These are phyloP conservation scores for Claviceps pazoutovae DNA, from an alignment of 2,329 filamentous ascomycete genomes.

Conservation along the genomic window DNA sequence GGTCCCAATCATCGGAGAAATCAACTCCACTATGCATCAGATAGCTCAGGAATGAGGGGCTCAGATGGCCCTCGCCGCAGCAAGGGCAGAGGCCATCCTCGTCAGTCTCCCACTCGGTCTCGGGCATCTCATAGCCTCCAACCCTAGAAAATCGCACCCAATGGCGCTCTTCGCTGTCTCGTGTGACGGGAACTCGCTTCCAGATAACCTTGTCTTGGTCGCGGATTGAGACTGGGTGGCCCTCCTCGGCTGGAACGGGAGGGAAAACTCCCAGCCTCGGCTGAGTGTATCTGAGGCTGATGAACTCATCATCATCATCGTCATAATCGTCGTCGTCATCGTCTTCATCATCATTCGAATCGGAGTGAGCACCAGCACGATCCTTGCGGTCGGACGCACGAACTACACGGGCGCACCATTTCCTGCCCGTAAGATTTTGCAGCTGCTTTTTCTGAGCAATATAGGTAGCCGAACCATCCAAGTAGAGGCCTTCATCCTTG, in stretches of 20 bases:
- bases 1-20: conserved; percentile 3
- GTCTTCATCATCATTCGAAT: too few species aligned
- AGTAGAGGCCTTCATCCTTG: conserved; percentile 37
- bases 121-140: conserved; percentile 23
- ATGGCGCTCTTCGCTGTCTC: conserved; percentile 25
- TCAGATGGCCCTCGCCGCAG: conserved; percentile 25
- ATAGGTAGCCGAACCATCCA: conserved; percentile 31
- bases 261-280: conserved; percentile 21
- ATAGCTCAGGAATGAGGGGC: conserved; percentile 20
- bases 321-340: conserved; percentile 15
- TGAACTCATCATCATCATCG: conserved; percentile 8
- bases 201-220: conserved; percentile 33
- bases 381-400: conserved; percentile 26
- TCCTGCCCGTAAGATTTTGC: conserved; percentile 23
- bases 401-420: conserved; percentile 30
- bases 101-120: conserved; percentile 19
- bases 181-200: conserved; percentile 32
- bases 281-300: conserved; percentile 11
- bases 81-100: conserved; percentile 26
- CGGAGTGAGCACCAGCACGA: conserved; percentile 7
- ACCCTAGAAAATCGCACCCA: conserved; percentile 34
- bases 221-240: conserved; percentile 27
- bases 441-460: conserved; percentile 27
- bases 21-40: conserved; percentile 10
- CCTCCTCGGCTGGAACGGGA: conserved; percentile 27